Base-by-base conservation (phyloP, 208 protist species). In the Trypanosoma lewisi region DNA sequence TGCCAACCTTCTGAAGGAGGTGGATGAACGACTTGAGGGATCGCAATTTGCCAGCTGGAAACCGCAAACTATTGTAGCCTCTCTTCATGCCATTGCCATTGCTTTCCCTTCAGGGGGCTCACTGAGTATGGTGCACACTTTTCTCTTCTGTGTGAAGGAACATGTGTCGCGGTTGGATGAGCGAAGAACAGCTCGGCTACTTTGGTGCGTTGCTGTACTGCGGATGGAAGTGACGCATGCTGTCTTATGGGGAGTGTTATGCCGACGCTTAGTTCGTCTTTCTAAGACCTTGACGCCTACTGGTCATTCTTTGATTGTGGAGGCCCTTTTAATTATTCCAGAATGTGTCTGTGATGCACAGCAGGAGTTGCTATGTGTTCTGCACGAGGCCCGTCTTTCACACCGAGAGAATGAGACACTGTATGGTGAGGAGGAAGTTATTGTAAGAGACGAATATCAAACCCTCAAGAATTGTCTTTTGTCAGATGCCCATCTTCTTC, bases 121-220 rank as follows among this genome's bases (percentile, higher is more conserved):
- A n/a, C 31, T 79, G 5, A 34, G 60, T 1, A 51, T 94, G n/a
- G 25, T 78, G 1, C 28, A 61, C 23, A 76, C 81, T 23, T 58
- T 86, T n/a, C 33, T 88, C 0, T 60, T 57, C 4, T 70, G 70
- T 47, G 65, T 84, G 41, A 70, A 68, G 30, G 63, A 80, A 14
- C 63, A 71, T 30, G 65, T 89, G 27, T 23, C 39, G n/a, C 75
- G 81, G 60, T 63, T 94, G 9, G 64, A 73, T 28, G 75, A 72
- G 51, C 49, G 63, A 25, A 77, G 83, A 25, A 73, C 75, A 28
- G 78, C 80, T 31, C 63, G 71, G 23, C 49, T 88, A 19, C 41
- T 93, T 44, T 93, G 87, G 87, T 85, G 69, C 42, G 62, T 93
- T 28, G 80, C 78, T 4, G 72, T 58, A n/a, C 63, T 93, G 25